A percentile compares a stretch with the other conserved stretches of the same genome.
phyloP scores from a whole-genome alignment of 352 stramenopile species.

The Thraustochytrium striatum region DNA sequence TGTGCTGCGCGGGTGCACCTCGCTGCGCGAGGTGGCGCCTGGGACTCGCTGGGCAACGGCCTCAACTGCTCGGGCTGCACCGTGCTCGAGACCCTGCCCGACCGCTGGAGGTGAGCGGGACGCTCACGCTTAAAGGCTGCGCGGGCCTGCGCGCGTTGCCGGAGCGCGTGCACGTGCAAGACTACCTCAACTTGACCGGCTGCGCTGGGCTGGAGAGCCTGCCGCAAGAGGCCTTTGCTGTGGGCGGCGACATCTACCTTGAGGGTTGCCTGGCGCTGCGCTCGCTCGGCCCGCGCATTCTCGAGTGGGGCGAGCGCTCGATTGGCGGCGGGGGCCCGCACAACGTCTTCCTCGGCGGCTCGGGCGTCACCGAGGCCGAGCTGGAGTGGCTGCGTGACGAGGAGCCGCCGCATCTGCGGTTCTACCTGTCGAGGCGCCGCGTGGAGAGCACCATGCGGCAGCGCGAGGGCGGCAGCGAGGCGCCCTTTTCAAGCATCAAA shows the following conservation, averaged over 20 bases:
- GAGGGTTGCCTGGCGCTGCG: background rate
- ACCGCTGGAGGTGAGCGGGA: background rate
- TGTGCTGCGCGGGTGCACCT: background rate
- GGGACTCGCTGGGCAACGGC: background rate
- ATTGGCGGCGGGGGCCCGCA: background rate
- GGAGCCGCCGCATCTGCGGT: background rate
- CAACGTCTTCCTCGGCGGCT: background rate
- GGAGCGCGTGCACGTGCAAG: background rate
- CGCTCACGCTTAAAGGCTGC: background rate
- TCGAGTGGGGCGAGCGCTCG: background rate
- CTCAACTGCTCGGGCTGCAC: background rate
- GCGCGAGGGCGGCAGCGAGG: background rate
- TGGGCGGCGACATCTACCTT: background rate
- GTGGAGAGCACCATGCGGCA: background rate
- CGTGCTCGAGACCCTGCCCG: background rate
- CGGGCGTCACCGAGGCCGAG: background rate
- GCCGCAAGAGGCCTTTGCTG: background rate
- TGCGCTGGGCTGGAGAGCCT: background rate
- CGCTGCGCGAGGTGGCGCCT: background rate
- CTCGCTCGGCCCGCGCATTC: background rate
- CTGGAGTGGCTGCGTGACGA: background rate
- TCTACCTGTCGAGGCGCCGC: background rate
- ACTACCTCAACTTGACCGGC: background rate
- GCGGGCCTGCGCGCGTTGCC: background rate
- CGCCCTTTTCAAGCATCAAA: background rate